These are phyloP conservation scores for Colletotrichum destructivum DNA, from an alignment of 2,329 filamentous ascomycete species.

Conservation along the genomic window DNA sequence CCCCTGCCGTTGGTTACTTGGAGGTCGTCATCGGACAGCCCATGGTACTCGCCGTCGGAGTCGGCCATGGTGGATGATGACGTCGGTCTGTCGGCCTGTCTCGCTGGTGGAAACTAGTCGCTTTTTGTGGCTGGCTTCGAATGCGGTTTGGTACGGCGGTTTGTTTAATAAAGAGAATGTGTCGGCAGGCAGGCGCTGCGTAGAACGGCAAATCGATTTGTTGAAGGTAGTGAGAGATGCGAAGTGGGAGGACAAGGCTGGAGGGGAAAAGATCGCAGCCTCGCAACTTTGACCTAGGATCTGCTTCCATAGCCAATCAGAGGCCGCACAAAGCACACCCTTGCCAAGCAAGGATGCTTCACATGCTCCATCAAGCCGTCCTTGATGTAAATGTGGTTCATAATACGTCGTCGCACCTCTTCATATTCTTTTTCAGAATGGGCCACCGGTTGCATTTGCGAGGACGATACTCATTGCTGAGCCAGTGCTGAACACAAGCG, in stretches of 20 bases:
- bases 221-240: neutral
- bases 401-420: neutral
- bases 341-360: neutral
- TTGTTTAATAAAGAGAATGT: neutral
- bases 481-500: no score
- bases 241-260: conserved; percentile 31
- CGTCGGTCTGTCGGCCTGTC: conserved; percentile 4
- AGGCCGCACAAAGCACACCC: conserved; percentile 4
- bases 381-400: neutral
- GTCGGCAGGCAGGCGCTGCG: neutral
- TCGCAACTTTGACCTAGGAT: conserved; percentile 22
- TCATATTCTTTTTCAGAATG: neutral
- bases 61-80: conserved; percentile 71
- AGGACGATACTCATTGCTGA: neutral
- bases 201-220: neutral
- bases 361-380: neutral
- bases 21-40: conserved; percentile 77
- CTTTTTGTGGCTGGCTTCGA: neutral
- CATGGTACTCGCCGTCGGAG: conserved; percentile 80
- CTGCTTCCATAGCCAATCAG: conserved; percentile 24
- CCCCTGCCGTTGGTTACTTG: conserved; percentile 53
- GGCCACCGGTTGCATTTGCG: neutral
- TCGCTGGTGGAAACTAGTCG: neutral
- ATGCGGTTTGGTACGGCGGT: neutral
- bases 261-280: conserved; percentile 32